phyloP scores from a whole-genome alignment of 2,329 filamentous ascomycete genomes.

The Myriosclerotinia duriaeana region DNA sequence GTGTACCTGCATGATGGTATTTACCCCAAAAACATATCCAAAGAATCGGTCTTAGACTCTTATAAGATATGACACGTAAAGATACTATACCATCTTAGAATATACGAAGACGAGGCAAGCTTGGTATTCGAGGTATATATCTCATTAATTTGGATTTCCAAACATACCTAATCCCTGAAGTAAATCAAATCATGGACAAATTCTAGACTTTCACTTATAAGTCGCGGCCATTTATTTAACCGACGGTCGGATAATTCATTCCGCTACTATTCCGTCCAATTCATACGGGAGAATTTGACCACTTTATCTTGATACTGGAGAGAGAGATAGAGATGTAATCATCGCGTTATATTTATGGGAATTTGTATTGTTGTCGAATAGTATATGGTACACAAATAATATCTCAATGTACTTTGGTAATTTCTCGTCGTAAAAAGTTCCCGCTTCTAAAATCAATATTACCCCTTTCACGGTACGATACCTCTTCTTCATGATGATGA shows the following conservation, averaged over 20 bases:
- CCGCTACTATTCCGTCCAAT: background rate
- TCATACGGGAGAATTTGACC: background rate
- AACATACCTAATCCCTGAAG: background rate
- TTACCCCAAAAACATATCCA: background rate
- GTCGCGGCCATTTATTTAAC: background rate
- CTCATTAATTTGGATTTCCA: background rate
- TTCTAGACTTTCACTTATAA: background rate
- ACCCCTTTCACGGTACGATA: too few species aligned
- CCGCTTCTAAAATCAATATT: too few species aligned
- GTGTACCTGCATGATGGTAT: slow-evolving; percentile 11
- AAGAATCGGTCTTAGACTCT: background rate
- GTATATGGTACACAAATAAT: too few species aligned
- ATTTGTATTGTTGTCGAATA: too few species aligned
- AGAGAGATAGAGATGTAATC: too few species aligned
- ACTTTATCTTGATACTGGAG: too few species aligned
- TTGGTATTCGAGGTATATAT: too few species aligned
- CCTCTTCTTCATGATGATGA: too few species aligned
- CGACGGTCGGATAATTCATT: background rate
- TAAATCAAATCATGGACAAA: background rate
- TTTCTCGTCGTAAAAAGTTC: too few species aligned
- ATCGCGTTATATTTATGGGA: too few species aligned
- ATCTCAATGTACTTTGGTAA: too few species aligned
- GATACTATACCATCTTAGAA: background rate
- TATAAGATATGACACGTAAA: too few species aligned
- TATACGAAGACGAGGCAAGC: background rate